Conservation (phyloP, 768 basidiomycete genomes). For the Heimioporus sp. region DNA sequence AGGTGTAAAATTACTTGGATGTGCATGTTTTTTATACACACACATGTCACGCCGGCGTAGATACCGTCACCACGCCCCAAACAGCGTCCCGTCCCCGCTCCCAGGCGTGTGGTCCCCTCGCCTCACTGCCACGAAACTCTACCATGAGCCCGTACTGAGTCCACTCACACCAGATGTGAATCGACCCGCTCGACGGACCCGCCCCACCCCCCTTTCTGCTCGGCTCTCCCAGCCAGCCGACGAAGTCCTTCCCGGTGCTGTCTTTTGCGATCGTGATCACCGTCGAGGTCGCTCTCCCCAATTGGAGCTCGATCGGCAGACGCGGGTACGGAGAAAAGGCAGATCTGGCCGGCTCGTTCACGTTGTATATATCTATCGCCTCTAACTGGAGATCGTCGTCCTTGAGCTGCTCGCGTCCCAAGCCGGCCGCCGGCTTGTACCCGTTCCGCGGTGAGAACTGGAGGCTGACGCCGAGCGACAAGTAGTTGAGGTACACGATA, state of each 20-base stretch:
- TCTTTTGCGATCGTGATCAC: conserved; percentile 42
- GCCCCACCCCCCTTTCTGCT: conserved; percentile 87
- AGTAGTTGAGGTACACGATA: conserved; percentile 85
- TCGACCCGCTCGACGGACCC: conserved; percentile 79
- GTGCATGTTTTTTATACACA: too few species aligned
- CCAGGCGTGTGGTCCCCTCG: conserved; percentile 82
- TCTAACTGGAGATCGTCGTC: conserved; percentile 57
- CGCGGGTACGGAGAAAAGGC: conserved; percentile 57
- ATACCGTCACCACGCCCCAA: conserved; percentile 76
- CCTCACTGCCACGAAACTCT: conserved; percentile 78
- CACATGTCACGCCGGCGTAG: conserved; percentile 25
- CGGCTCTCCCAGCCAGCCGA: conserved; percentile 77
- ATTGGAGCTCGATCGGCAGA: conserved; percentile 49
- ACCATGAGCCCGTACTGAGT: conserved; percentile 77
- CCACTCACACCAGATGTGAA: conserved; percentile 96
- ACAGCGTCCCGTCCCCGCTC: conserved; percentile 78
- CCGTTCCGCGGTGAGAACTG: conserved; percentile 66
- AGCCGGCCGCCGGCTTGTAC: conserved; percentile 54
- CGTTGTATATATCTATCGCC: conserved; percentile 83
- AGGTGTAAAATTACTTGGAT: too few species aligned
- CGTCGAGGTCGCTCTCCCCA: conserved; percentile 38
- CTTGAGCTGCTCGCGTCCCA: conserved; percentile 44
- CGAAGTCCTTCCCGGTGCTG: conserved; percentile 77
- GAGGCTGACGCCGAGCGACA: conserved; percentile 74
- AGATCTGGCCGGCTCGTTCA: conserved; percentile 36